Conservation (phyloP, 1,284 basidiomycete genomes). For the Agroathelia rolfsii region DNA sequence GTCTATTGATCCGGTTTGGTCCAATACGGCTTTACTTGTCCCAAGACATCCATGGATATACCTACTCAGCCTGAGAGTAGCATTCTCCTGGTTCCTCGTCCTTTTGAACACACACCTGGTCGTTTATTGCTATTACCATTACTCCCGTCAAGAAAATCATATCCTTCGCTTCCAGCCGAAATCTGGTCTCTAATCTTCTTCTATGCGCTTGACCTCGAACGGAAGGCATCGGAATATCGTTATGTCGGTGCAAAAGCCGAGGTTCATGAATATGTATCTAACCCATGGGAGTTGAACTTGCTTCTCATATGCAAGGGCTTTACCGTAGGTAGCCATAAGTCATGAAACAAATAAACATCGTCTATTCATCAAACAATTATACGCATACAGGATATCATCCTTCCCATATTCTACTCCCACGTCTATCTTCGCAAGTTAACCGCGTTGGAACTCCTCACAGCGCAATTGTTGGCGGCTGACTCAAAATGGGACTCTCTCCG, state of each 20-base stretch:
- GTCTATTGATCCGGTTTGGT: too few relatives aligned
- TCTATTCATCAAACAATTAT: conserved; percentile 5
- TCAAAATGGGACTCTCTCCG: conserved; percentile 78
- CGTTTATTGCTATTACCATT: conserved; percentile 58
- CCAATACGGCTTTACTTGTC: too few relatives aligned
- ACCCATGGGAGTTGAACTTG: conserved; percentile 14
- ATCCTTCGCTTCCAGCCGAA: conserved; percentile 55
- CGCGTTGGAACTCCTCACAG: conserved; percentile 47
- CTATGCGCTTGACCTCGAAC: conserved; percentile 31
- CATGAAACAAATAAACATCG: conserved; percentile 5
- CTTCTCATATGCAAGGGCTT: conserved; percentile 70
- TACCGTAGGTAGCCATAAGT: conserved; percentile 40
- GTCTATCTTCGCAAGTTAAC: conserved; percentile 37
- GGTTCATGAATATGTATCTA: conserved; percentile 13
- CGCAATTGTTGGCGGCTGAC: conserved; percentile 50
- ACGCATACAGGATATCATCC: conserved; percentile 47
- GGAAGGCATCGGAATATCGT: conserved; percentile 8
- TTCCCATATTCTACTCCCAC: conserved; percentile 57
- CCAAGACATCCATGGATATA: too few relatives aligned
- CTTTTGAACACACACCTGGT: conserved; percentile 35
- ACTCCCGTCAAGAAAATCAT: conserved; percentile 38
- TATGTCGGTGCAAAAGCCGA: conserved; percentile 9
- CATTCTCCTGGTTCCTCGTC: conserved; percentile 29
- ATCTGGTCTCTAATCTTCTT: conserved; percentile 58
- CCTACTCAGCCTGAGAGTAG: conserved; percentile 5